phyloP scores from a whole-genome alignment of 2,329 filamentous ascomycete species.

The Fusarium sp. region DNA sequence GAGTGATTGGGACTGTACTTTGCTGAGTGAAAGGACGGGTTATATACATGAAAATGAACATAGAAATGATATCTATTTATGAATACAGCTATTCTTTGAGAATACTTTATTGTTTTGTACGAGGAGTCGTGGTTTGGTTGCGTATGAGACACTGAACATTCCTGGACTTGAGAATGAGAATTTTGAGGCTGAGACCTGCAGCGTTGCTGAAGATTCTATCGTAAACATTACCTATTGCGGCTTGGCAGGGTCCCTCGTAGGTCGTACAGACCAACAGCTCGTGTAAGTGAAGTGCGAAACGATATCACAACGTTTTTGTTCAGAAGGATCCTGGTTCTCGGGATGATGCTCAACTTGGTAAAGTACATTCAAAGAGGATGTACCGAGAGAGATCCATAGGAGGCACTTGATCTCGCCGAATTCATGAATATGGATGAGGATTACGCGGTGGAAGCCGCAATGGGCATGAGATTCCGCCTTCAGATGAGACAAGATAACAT shows the following conservation, averaged over 20 bases:
- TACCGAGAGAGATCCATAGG: not conserved
- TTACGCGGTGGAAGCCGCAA: not conserved
- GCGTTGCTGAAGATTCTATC: not conserved
- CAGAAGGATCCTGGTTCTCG: not conserved
- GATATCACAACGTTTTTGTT: not conserved
- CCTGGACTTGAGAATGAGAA: not conserved
- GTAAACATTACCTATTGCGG: not conserved
- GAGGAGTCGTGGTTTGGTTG: not conserved
- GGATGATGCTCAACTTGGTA: not conserved
- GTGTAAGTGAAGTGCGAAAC: not conserved
- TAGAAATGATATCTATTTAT: slow-evolving; percentile 10
- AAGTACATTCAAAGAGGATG: no score
- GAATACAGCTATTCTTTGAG: not conserved
- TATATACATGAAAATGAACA: not conserved
- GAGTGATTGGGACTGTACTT: not conserved
- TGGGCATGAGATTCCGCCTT: not conserved
- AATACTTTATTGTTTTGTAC: fast-evolving
- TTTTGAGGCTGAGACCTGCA: not conserved
- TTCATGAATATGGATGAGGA: not conserved
- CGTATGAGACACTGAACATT: not conserved
- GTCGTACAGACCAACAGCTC: not conserved
- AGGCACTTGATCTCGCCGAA: not conserved
- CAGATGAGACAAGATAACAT: not conserved
- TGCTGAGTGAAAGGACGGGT: not conserved
- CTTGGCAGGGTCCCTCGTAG: no score